A percentile compares a stretch with the other conserved stretches of the same genome.
Conservation (phyloP, 768 basidiomycete genomes). For the Fomitopsis pulvina region DNA sequence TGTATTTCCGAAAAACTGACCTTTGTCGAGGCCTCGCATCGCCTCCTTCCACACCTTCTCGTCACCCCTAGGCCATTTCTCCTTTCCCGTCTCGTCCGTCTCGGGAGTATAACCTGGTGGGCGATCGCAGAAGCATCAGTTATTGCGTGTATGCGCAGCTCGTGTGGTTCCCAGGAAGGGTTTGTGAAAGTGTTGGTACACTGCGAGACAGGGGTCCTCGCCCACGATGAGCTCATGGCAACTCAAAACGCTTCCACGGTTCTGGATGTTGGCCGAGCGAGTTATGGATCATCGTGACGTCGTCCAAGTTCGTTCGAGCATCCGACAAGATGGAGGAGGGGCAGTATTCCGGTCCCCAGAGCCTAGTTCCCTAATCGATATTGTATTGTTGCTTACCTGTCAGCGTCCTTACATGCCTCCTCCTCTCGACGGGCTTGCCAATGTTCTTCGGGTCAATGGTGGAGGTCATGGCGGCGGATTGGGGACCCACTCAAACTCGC, state of each 20-base stretch:
- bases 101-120: constrained; percentile 69
- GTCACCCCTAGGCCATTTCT: constrained; percentile 81
- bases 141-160: background rate
- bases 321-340: background rate
- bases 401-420: constrained; percentile 56
- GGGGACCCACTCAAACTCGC: background rate
- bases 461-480: constrained; percentile 16
- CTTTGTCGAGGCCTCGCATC: constrained; percentile 49
- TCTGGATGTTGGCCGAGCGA: no score
- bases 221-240: background rate
- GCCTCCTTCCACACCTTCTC: constrained; percentile 67
- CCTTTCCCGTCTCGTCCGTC: constrained; percentile 67
- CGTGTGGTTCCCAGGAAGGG: no score
- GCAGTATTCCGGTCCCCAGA: background rate
- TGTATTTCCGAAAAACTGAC: constrained; percentile 26
- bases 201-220: no score
- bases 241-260: no score
- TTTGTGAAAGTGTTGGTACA: no score
- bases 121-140: background rate
- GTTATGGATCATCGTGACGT: no score
- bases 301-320: no score
- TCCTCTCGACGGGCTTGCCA: constrained; percentile 34
- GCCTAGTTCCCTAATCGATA: background rate
- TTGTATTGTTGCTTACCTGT: constrained; percentile 18
- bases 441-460: constrained; percentile 19